Conservation (phyloP, 176 grass and related monocot genomes). For the Avena atlantica region DNA sequence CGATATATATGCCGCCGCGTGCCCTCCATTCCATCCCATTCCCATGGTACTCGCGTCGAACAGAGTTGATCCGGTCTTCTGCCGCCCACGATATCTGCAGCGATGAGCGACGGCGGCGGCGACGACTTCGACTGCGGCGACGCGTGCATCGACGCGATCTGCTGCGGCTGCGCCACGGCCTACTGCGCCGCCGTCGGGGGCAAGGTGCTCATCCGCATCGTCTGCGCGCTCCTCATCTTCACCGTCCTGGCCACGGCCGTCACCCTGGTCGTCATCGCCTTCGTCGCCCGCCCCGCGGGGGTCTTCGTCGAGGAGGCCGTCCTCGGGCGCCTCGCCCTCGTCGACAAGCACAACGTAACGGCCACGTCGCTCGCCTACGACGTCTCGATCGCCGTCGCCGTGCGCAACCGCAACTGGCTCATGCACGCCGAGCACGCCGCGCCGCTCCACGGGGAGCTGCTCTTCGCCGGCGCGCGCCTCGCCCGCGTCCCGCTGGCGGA, state of each 20-base stretch:
- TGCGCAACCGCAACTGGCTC: background rate
- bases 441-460: background rate
- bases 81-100: background rate
- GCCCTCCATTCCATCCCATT: background rate
- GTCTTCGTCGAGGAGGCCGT: slow-evolving; percentile 2
- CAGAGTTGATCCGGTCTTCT: background rate
- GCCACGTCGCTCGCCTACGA: background rate
- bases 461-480: background rate
- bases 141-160: background rate
- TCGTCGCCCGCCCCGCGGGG: background rate
- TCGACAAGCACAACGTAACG: background rate
- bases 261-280: background rate
- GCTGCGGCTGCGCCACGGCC: background rate
- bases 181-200: background rate
- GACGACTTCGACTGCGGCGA: background rate
- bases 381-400: background rate
- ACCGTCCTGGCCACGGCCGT: background rate
- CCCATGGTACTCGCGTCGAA: background rate
- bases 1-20: background rate
- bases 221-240: slow-evolving; percentile 5
- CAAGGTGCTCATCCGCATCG: background rate
- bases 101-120: background rate
- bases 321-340: background rate
- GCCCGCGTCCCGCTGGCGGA: background rate
- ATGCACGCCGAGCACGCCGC: background rate